Evolutionary conservation across 306 rosid species (phyloP), one percentile per base, ranked within the genome.

Genomic region (Rubus idaeus): DNA sequence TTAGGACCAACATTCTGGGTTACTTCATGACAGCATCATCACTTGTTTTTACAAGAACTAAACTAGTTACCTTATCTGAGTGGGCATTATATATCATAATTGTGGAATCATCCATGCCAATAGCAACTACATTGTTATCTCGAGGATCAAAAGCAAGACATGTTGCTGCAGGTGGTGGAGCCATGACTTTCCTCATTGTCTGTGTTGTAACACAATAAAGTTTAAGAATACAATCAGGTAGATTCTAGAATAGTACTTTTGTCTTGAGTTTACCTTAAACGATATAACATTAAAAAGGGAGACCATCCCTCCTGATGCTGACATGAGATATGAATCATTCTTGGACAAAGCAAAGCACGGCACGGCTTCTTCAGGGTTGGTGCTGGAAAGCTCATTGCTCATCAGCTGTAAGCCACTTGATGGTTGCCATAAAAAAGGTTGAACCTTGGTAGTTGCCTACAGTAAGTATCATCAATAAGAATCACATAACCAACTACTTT

Each of bases 311-410:
- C 97, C 97, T 0, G 97, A 91, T 69, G 97, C 89, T 66, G 97
- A 91, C 90, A 89, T 87, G 67, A 91, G 94, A 30, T 89, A 91
- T 55, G 91, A 88, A 82, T 89, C 94, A 68, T 91, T 89, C 80
- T 91, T 91, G 63, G 94, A 86, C 78, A 91, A 85, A 78, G 94
- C 94, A 80, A 91, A 91, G 80, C 97, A 91, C 8, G 97, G 87
- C n/a, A 89, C 85, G 13, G 88, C 86, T 65, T 89, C 91, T 83
- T 89, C 92, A 17, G 88, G 77, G 71, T 80, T 80, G 84, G 77
- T 83, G 78, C 77, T 87, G 65, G 81, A 63, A 78, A 86, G 44
- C 64, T 89, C 91, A 60, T 91, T 91, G 60, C 88, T 88, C 97
- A 91, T 91, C 35, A 30, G 35, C 35, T 30, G 79, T 63, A 86